Evolutionary conservation across 2,329 filamentous ascomycete species (phyloP).

Genomic region (Microcera coccophila): DNA sequence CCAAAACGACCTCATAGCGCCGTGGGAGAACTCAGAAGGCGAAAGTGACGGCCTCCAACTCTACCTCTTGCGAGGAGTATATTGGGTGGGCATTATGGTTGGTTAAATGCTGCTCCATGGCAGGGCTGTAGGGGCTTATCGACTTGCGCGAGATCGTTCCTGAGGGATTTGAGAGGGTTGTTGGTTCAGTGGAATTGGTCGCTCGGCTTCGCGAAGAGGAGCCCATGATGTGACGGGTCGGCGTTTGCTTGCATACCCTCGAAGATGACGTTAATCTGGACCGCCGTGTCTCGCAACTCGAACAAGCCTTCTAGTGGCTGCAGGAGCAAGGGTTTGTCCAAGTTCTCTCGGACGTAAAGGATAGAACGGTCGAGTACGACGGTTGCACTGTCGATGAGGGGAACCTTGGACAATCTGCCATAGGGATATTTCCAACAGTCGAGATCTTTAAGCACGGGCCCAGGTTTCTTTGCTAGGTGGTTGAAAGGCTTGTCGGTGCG

Average conservation of each 20-base stretch:
- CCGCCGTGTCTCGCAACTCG: conserved; percentile 25
- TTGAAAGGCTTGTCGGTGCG: neutral
- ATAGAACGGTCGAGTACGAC: neutral
- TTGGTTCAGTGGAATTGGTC: conserved; percentile 14
- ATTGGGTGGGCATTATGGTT: conserved; percentile 31
- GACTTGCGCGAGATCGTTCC: too few relatives aligned
- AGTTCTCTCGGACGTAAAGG: neutral
- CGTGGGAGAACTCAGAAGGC: conserved; percentile 31
- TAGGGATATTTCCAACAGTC: too few relatives aligned
- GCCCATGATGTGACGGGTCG: conserved; percentile 5
- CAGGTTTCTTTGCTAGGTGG: too few relatives aligned
- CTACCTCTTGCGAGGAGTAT: conserved; percentile 27
- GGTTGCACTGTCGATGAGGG: conserved; percentile 4
- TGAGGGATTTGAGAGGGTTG: too few relatives aligned
- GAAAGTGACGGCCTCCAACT: conserved; percentile 36
- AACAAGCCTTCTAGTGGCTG: conserved; percentile 9
- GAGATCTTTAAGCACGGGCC: too few relatives aligned
- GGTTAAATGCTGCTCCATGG: conserved; percentile 37
- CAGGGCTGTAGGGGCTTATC: conserved; percentile 32
- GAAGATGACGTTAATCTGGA: conserved; percentile 22
- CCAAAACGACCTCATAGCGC: conserved; percentile 28
- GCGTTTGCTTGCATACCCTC: conserved; percentile 8
- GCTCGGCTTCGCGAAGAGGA: conserved; percentile 10
- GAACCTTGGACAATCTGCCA: conserved; percentile 6
- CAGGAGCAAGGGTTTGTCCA: neutral